phyloP scores from a whole-genome alignment of 139 green algal species.

The Ettlia oleoabundans region DNA sequence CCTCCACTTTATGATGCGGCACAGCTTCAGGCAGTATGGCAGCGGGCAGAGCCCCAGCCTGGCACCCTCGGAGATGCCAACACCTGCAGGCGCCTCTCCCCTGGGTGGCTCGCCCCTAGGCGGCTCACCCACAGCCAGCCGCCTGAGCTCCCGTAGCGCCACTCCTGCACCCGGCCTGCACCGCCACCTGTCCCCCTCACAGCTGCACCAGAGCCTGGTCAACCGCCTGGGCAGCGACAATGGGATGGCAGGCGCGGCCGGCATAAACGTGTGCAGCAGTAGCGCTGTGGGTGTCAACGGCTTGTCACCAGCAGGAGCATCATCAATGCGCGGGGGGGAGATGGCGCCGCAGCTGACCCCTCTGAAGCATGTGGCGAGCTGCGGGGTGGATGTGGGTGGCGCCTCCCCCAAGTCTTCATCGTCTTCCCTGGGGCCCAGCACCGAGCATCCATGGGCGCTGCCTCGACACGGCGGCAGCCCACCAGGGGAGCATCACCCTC shows the following conservation, averaged over 20 bases:
- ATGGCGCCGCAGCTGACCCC: background rate
- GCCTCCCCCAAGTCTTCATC: background rate
- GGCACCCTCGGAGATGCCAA: conserved; percentile 32
- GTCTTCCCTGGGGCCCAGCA: background rate
- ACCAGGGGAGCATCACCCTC: background rate
- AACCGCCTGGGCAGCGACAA: background rate
- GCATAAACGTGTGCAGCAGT: too few species aligned
- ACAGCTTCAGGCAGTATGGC: conserved; percentile 60
- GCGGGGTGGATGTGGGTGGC: background rate
- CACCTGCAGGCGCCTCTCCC: conserved; percentile 41
- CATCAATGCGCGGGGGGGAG: background rate
- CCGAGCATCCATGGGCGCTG: background rate
- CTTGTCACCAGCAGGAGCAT: too few species aligned
- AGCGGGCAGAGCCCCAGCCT: conserved; percentile 21
- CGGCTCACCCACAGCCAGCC: conserved; percentile 17
- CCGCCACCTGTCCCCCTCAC: conserved; percentile 14
- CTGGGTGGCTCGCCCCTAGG: conserved; percentile 27
- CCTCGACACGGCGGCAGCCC: background rate
- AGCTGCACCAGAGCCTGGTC: conserved; percentile 39
- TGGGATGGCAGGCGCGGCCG: background rate
- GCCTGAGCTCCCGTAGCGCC: conserved; percentile 11
- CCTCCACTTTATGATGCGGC: conserved; percentile 94
- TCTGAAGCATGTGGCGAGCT: background rate
- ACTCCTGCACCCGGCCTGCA: conserved; percentile 20
- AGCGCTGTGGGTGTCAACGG: too few species aligned